Evolutionary conservation across 2,329 filamentous ascomycete genomes (phyloP).

Genomic region (Aspergillus versicolor): DNA sequence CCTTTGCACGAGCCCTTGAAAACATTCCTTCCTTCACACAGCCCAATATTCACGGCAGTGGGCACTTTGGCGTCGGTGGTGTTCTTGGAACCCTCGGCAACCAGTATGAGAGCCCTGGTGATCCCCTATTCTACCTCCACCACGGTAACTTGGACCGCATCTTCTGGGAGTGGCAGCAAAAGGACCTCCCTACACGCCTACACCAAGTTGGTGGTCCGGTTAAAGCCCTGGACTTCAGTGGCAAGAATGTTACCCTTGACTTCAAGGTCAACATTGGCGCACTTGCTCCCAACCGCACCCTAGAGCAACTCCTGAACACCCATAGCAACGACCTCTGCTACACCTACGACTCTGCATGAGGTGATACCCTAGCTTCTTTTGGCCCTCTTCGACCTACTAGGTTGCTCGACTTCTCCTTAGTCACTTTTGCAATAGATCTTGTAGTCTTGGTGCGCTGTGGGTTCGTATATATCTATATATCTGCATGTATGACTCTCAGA

Average conservation of each 20-base stretch:
- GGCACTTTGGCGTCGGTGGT: constrained; percentile 16
- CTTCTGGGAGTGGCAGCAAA: constrained; percentile 35
- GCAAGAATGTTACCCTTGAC: constrained; percentile 15
- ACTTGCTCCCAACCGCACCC: constrained; percentile 12
- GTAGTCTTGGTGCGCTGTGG: background rate
- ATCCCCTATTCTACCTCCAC: constrained; percentile 40
- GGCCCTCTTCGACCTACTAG: background rate
- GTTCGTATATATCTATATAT: background rate
- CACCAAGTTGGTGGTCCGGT: constrained; percentile 37
- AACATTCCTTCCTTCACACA: constrained; percentile 14
- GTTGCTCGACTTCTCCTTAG: background rate
- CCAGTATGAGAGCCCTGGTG: constrained; percentile 18
- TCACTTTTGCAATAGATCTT: background rate
- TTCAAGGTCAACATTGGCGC: constrained; percentile 18
- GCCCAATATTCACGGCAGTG: constrained; percentile 19
- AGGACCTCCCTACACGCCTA: constrained; percentile 29
- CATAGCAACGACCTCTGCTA: constrained; percentile 12
- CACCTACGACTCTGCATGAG: constrained; percentile 4
- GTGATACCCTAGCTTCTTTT: background rate
- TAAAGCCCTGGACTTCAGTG: constrained; percentile 20
- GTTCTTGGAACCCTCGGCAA: constrained; percentile 18
- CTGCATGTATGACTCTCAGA: background rate
- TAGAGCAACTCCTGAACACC: constrained; percentile 15
- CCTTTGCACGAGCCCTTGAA: constrained; percentile 16
- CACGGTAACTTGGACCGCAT: constrained; percentile 38